Base-by-base conservation (phyloP, 768 basidiomycete genomes). In the Phaffia tasmanica region DNA sequence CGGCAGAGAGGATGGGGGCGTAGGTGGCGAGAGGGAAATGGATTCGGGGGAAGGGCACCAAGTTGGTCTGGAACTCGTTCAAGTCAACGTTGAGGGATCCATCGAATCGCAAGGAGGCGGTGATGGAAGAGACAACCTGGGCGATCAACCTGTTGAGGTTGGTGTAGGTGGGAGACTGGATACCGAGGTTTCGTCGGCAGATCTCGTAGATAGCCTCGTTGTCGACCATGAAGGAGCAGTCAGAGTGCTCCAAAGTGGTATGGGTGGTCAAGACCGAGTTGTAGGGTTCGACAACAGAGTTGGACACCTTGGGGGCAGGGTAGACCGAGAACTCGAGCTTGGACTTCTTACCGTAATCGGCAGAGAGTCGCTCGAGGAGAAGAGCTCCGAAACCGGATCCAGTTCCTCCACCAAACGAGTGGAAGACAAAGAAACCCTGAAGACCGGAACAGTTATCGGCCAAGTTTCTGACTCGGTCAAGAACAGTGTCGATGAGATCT, bases 171-270 rank as follows among this genome's bases (percentile, higher is more conserved):
- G 95, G 95, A 46, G 83, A 86, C 30, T 81, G 74, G 71, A 97
- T 87, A 71, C 83, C 84, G 66, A 98, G 82, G 76, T 87, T 92
- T 79, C 87, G 86, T 82, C 95, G 93, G 88, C 94, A 98, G 76
- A 98, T 98, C 76, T 97, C 93, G 78, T 94, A 98, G 76, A 98
- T 98, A 62, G 78, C 95, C 78, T 99, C 93, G 76, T 99, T 99
- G 76, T 99, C 95, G 70, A 99, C 95, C 94, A 99, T 98, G 83
- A 99, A 99, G 48, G 95, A 97, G 78, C 95, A 99, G 80, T 99
- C 95, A n/a, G 95, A 95, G 80, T 99, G 95, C 78, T 98, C 95
- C 67, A 98, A 86, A 65, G 95, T 98, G 53, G 95, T 97, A 78
- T 99, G 95, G 58, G 95, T 99, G 57, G 95, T 98, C 70, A 99